Conservation (phyloP, 768 basidiomycete genomes). For the Leccinum imitatum region DNA sequence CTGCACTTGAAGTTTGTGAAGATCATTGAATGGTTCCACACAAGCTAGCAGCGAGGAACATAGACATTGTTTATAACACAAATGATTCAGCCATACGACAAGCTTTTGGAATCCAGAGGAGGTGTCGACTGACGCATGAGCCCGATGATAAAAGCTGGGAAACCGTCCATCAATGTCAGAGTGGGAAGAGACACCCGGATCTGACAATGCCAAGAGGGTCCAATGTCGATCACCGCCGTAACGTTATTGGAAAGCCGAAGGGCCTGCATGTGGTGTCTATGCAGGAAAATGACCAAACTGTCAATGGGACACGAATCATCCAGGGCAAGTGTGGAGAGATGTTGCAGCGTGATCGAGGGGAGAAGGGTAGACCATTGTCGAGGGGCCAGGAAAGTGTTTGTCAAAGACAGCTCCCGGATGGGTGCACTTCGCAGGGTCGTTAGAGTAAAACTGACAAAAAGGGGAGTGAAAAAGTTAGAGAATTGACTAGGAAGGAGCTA, state of each 20-base stretch:
- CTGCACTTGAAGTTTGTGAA: neutral
- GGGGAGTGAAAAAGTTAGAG: neutral
- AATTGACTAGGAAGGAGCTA: neutral
- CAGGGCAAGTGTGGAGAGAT: neutral
- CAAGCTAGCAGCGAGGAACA: neutral
- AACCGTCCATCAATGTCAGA: neutral
- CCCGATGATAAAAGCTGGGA: neutral
- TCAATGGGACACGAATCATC: neutral
- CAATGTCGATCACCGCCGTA: neutral
- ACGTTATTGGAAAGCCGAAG: neutral
- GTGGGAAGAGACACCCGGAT: neutral
- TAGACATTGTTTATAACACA: neutral
- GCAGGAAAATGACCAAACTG: neutral
- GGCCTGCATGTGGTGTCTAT: neutral
- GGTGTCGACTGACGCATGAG: neutral
- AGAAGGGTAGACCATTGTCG: neutral
- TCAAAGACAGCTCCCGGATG: neutral
- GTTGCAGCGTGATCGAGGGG: neutral
- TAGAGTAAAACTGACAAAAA: neutral
- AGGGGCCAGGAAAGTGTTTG: neutral
- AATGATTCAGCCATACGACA: neutral
- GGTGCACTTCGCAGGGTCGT: neutral
- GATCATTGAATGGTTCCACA: neutral
- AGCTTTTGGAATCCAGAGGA: neutral
- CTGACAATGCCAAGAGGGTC: neutral